Conservation (phyloP, 2,329 filamentous ascomycete species). For the Claviceps humidiphila region DNA sequence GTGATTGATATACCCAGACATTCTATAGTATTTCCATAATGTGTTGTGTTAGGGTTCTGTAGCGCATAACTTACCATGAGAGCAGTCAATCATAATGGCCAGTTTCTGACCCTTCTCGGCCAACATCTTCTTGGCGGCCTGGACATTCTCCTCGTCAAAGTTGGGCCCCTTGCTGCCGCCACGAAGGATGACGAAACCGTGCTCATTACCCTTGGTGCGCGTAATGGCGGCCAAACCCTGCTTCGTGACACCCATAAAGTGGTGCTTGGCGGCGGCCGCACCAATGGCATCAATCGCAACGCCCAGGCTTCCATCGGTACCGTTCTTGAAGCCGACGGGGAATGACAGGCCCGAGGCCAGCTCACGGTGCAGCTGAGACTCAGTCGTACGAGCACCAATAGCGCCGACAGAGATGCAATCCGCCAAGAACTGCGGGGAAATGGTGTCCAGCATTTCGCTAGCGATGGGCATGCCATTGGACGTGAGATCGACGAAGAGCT, state of each 20-base stretch:
- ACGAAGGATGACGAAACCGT: conserved; percentile 92
- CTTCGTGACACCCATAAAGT: conserved; percentile 98
- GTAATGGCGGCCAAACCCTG: conserved; percentile 92
- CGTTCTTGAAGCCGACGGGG: conserved; percentile 99
- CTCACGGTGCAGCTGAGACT: conserved; percentile 92
- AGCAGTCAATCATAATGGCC: conserved; percentile 97
- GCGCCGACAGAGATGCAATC: conserved; percentile 92
- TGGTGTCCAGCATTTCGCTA: conserved; percentile 96
- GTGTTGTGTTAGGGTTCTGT: too few species aligned
- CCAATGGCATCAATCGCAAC: conserved; percentile 96
- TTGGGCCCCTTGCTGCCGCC: conserved; percentile 89
- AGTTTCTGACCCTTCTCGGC: conserved; percentile 71
- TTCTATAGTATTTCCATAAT: too few species aligned
- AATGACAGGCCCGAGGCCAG: conserved; percentile 89
- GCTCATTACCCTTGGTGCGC: conserved; percentile 83
- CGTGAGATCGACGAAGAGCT: conserved; percentile 88
- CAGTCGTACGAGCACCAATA: conserved; percentile 90
- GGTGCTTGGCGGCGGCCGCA: conserved; percentile 70
- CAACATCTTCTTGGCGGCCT: conserved; percentile 64
- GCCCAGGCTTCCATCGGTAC: conserved; percentile 80
- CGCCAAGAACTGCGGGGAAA: conserved; percentile 93
- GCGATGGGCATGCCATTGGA: conserved; percentile 83
- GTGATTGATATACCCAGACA: too few species aligned
- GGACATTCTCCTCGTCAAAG: conserved; percentile 76
- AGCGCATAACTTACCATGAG: conserved; percentile 55